Conservation (phyloP, 179 eudicot species). For the Silene noctiflora region DNA sequence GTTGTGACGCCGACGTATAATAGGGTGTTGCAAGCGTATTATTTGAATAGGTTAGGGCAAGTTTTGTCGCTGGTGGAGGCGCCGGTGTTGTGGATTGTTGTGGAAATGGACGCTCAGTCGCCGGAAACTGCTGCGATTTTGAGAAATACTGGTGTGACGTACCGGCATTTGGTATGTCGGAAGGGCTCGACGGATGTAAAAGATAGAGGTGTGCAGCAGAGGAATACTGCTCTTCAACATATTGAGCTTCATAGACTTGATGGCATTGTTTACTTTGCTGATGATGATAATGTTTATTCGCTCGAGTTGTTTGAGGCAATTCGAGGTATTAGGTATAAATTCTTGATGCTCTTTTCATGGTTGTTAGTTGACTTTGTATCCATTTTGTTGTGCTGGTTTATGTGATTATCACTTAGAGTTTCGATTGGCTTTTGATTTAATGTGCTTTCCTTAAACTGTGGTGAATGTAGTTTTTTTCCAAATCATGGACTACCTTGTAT, state of each 20-base stretch:
- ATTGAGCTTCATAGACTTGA: conserved; percentile 81
- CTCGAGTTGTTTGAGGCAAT: conserved; percentile 71
- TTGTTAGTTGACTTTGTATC: background rate
- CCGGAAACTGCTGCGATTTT: conserved; percentile 67
- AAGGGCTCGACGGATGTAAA: conserved; percentile 60
- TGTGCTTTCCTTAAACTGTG: background rate
- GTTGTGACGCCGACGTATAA: conserved; percentile 83
- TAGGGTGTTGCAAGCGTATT: conserved; percentile 65
- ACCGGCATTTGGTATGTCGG: conserved; percentile 75
- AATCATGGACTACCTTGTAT: background rate
- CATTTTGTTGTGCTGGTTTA: background rate
- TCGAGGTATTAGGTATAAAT: conserved; percentile 61
- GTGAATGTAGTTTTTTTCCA: background rate
- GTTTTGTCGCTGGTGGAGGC: conserved; percentile 63
- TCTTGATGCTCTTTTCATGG: background rate
- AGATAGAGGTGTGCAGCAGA: conserved; percentile 90
- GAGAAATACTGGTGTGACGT: conserved; percentile 69
- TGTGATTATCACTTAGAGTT: background rate
- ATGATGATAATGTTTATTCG: conserved; percentile 86
- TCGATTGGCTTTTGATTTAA: background rate
- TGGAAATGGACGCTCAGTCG: conserved; percentile 66
- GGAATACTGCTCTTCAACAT: conserved; percentile 79
- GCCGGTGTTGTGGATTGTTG: conserved; percentile 85
- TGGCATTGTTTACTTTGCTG: conserved; percentile 94
- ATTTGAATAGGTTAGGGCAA: conserved; percentile 73